Percentiles rank a stretch among this genome's conserved stretches.
Conservation (phyloP, 1,284 basidiomycete genomes). For the Stygiomarasmius scandens region DNA sequence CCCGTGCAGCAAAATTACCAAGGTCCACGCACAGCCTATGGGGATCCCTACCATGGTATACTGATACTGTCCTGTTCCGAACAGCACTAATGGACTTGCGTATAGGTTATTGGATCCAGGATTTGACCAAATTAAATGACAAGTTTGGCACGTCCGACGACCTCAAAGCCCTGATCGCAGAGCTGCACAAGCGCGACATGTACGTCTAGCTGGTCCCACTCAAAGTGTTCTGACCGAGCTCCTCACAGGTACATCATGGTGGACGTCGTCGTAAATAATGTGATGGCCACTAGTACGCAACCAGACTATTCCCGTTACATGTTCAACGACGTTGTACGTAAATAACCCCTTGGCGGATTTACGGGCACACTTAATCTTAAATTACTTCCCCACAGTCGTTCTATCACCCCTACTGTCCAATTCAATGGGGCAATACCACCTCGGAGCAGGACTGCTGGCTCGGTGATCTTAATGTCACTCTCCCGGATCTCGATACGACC, state of each 20-base stretch:
- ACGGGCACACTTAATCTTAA: not conserved
- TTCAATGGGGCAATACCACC: slow-evolving; percentile 65
- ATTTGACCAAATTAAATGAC: slow-evolving; percentile 65
- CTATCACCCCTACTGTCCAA: slow-evolving; percentile 69
- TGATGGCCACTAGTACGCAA: slow-evolving; percentile 59
- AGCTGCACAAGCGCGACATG: slow-evolving; percentile 72
- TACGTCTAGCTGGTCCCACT: slow-evolving; percentile 30
- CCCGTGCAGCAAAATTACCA: slow-evolving; percentile 73
- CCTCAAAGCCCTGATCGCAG: slow-evolving; percentile 64
- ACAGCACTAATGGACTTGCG: no score
- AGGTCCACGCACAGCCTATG: slow-evolving; percentile 63
- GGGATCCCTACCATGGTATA: slow-evolving; percentile 71
- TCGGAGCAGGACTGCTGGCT: slow-evolving; percentile 77
- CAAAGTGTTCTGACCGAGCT: not conserved
- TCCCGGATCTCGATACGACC: slow-evolving; percentile 77
- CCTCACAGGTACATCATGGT: slow-evolving; percentile 69
- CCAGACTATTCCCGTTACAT: slow-evolving; percentile 62
- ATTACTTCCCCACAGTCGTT: slow-evolving; percentile 29
- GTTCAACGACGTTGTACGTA: slow-evolving; percentile 49
- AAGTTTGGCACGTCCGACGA: slow-evolving; percentile 72
- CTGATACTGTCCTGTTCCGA: no score
- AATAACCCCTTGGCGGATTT: slow-evolving; percentile 1
- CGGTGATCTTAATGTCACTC: slow-evolving; percentile 65
- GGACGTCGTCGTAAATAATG: slow-evolving; percentile 78
- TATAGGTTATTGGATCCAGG: slow-evolving; percentile 72